Conservation (phyloP, 192 early-diverging fungal species). For the Podila horticola region DNA sequence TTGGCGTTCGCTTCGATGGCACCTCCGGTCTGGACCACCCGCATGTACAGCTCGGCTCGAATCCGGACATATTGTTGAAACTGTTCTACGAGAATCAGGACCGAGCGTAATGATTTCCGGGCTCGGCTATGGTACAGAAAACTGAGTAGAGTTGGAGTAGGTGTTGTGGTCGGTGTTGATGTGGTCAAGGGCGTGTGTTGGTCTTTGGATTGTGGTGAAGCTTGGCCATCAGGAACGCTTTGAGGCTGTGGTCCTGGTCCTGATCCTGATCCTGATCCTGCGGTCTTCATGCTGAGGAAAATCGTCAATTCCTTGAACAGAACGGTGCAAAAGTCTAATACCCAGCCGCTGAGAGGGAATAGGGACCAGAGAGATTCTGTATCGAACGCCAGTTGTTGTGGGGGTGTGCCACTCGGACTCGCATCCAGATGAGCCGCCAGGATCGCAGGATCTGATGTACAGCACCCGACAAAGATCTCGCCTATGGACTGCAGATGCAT, state of each 20-base stretch:
- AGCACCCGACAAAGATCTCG: conserved; percentile 42
- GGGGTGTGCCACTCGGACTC: conserved; percentile 9
- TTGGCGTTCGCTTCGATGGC: conserved; percentile 15
- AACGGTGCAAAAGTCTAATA: conserved; percentile 39
- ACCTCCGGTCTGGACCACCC: conserved; percentile 9
- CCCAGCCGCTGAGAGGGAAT: conserved; percentile 44
- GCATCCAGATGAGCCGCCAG: conserved; percentile 33
- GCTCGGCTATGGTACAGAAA: conserved; percentile 45
- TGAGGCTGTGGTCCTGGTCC: neutral
- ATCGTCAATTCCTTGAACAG: conserved; percentile 43
- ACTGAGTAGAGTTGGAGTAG: conserved; percentile 20
- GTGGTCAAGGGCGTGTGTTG: neutral
- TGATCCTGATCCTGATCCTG: neutral
- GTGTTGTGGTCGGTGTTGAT: neutral
- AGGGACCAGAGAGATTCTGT: conserved; percentile 39
- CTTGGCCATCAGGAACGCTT: conserved; percentile 13
- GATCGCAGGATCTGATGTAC: conserved; percentile 28
- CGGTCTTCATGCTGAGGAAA: conserved; percentile 35
- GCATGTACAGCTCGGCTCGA: conserved; percentile 22
- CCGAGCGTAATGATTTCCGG: conserved; percentile 32
- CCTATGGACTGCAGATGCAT: conserved; percentile 49
- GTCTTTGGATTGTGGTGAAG: neutral
- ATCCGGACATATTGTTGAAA: conserved; percentile 23
- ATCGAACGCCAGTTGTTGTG: conserved; percentile 30
- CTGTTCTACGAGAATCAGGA: conserved; percentile 35